These are phyloP conservation scores for Spergularia bocconei DNA, from an alignment of 148 eudicot genomes.

Conservation along the genomic window DNA sequence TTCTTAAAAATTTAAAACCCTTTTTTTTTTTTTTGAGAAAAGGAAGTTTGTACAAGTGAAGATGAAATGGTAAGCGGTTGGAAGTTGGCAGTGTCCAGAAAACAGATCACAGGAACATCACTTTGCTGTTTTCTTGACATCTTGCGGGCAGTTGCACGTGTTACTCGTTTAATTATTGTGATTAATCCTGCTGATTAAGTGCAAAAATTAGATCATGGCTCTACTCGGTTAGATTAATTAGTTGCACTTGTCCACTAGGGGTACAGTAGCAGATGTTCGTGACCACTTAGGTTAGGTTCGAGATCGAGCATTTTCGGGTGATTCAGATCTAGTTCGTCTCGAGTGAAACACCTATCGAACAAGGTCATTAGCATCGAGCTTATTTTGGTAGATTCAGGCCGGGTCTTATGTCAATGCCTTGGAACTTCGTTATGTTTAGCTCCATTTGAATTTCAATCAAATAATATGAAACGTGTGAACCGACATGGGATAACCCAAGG, in stretches of 20 bases:
- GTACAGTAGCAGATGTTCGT: too few species aligned
- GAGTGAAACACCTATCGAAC: too few species aligned
- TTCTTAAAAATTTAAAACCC: not conserved
- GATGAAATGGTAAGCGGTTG: slow-evolving; percentile 16
- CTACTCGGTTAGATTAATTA: too few species aligned
- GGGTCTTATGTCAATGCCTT: too few species aligned
- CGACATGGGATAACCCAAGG: not conserved
- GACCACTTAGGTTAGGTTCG: too few species aligned
- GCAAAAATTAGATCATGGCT: too few species aligned
- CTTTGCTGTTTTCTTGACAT: not conserved
- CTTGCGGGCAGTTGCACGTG: not conserved
- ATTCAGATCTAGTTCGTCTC: too few species aligned
- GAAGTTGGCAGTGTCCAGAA: not conserved
- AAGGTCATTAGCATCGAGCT: too few species aligned
- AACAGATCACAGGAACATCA: not conserved
- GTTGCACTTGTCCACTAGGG: too few species aligned
- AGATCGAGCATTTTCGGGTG: too few species aligned
- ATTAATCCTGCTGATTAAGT: not conserved
- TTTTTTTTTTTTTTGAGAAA: not conserved
- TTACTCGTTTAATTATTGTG: not conserved
- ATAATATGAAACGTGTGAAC: not conserved
- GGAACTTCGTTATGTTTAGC: too few species aligned
- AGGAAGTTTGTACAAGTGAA: not conserved
- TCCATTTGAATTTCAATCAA: not conserved
- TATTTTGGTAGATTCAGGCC: too few species aligned